phyloP scores from a whole-genome alignment of 352 stramenopile species.

The Phytophthora brassicae region DNA sequence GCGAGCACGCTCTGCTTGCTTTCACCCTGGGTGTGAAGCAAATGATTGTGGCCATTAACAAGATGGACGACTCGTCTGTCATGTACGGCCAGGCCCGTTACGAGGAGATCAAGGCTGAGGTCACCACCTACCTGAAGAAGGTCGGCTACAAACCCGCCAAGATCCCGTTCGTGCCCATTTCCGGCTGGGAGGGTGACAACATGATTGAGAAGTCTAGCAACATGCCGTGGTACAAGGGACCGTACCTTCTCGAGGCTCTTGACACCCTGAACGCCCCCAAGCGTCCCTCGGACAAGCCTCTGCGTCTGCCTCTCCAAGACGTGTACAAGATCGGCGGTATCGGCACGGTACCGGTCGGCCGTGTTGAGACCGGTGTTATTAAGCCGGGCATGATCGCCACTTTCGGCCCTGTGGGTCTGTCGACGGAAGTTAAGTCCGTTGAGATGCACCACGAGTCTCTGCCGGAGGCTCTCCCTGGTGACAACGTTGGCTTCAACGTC shows the following conservation, averaged over 20 bases:
- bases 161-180: slow-evolving; percentile 97
- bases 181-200: slow-evolving; percentile 97
- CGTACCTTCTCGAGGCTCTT: slow-evolving; percentile 90
- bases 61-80: slow-evolving; percentile 97
- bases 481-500: slow-evolving; percentile 98
- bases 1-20: slow-evolving; percentile 95
- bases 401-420: slow-evolving; percentile 91
- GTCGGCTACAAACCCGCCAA: slow-evolving; percentile 96
- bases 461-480: slow-evolving; percentile 89
- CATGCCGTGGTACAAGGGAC: slow-evolving; percentile 98
- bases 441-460: slow-evolving; percentile 97
- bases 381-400: slow-evolving; percentile 91
- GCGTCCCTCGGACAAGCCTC: slow-evolving; percentile 92
- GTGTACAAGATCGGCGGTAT: slow-evolving; percentile 98
- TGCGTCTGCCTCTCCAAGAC: slow-evolving; percentile 96
- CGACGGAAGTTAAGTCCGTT: slow-evolving; percentile 95
- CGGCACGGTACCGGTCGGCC: slow-evolving; percentile 95
- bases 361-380: slow-evolving; percentile 96
- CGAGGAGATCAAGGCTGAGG: slow-evolving; percentile 93
- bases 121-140: slow-evolving; percentile 93
- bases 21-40: slow-evolving; percentile 98
- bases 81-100: slow-evolving; percentile 94
- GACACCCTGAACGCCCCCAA: slow-evolving; percentile 92
- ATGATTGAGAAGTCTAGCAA: slow-evolving; percentile 94
- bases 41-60: slow-evolving; percentile 98